phyloP scores from a whole-genome alignment of 2,329 filamentous ascomycete species.

The Niveomyces coronatus region DNA sequence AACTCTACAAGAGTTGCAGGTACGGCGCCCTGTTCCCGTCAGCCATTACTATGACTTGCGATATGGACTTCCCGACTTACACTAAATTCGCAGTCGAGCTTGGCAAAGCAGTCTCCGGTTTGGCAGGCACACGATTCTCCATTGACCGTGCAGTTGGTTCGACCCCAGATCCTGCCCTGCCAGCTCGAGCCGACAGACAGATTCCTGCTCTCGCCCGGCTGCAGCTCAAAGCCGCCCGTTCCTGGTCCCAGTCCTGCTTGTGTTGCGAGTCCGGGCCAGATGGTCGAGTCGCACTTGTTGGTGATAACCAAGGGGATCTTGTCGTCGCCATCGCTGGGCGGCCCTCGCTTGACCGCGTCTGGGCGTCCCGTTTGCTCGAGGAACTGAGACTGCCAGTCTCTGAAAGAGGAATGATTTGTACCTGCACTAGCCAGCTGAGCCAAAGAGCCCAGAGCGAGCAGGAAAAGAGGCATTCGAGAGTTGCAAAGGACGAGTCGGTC shows the following conservation, averaged over 20 bases:
- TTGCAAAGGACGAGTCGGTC: background rate
- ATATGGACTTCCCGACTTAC: constrained; percentile 40
- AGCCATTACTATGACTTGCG: background rate
- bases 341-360: constrained; percentile 19
- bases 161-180: constrained; percentile 74
- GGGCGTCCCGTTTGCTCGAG: constrained; percentile 17
- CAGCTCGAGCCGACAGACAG: constrained; percentile 62
- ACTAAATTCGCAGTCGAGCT: constrained; percentile 57
- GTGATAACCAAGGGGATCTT: constrained; percentile 54
- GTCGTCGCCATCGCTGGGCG: constrained; percentile 24
- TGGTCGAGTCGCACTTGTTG: constrained; percentile 59
- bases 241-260: constrained; percentile 60
- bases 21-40: constrained; percentile 47
- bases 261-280: constrained; percentile 69
- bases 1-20: constrained; percentile 76
- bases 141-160: constrained; percentile 74
- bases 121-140: constrained; percentile 55
- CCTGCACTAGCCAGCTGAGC: background rate
- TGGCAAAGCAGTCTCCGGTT: constrained; percentile 67
- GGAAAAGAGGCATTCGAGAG: background rate
- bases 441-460: background rate
- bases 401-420: background rate
- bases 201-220: constrained; percentile 44
- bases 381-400: constrained; percentile 18
- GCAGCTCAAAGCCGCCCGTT: constrained; percentile 58